Conservation (phyloP, 208 protist genomes). For the Wallacemonas sp. region DNA sequence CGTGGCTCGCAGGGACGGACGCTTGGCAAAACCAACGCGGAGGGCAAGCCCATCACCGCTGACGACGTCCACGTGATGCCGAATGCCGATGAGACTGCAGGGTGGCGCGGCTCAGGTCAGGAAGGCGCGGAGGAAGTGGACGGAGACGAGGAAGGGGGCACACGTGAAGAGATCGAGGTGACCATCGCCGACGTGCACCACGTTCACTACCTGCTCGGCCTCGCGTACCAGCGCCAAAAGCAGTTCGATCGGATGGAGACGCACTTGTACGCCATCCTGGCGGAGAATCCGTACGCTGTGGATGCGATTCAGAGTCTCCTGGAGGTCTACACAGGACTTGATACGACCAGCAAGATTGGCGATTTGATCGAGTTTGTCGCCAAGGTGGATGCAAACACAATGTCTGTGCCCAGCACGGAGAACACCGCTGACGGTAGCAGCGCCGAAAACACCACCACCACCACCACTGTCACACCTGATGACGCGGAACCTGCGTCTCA, state of each 20-base stretch:
- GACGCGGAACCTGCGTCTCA: too few species aligned
- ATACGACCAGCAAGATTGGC: conserved; percentile 34
- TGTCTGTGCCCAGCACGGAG: too few species aligned
- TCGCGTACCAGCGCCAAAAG: conserved; percentile 48
- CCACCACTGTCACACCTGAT: too few species aligned
- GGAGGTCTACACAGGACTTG: conserved; percentile 66
- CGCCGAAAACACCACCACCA: too few species aligned
- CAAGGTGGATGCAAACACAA: conserved; percentile 18
- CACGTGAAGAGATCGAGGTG: conserved; percentile 29
- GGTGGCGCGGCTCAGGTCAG: too few species aligned
- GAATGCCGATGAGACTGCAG: too few species aligned
- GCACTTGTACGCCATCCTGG: conserved; percentile 47
- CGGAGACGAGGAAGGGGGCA: too few species aligned
- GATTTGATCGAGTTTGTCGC: conserved; percentile 54
- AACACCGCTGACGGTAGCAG: too few species aligned
- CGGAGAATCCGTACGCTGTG: conserved; percentile 42
- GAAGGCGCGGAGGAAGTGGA: too few species aligned
- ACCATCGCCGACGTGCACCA: conserved; percentile 64
- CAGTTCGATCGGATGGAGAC: conserved; percentile 47
- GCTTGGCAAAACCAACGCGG: neutral
- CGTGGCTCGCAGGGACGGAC: neutral
- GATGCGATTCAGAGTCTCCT: conserved; percentile 77
- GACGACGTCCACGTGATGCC: neutral
- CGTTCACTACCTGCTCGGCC: conserved; percentile 64
- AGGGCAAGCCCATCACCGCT: neutral